Percentiles rank a stretch among this genome's conserved stretches.
Evolutionary conservation across 768 basidiomycete genomes (phyloP).

Genomic region (Lenzites betulinus): DNA sequence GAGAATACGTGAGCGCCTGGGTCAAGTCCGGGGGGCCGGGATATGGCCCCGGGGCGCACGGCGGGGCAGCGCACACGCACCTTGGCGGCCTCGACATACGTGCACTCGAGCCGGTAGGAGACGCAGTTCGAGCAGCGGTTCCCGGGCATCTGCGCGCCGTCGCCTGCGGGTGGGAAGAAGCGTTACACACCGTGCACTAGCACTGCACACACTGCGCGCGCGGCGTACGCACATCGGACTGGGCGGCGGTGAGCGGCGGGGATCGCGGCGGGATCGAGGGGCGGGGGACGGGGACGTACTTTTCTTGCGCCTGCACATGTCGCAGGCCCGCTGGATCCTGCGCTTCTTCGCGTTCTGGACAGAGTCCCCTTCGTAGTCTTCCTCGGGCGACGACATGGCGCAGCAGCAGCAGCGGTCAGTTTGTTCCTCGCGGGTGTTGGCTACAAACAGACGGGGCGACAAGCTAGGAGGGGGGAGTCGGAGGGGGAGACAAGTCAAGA

Average conservation of each 20-base stretch:
- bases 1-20: background rate
- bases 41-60: background rate
- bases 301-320: conserved; percentile 83
- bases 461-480: too few species aligned
- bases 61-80: conserved; percentile 41
- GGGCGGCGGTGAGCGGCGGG: background rate
- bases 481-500: background rate
- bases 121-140: conserved; percentile 67
- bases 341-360: conserved; percentile 58
- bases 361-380: conserved; percentile 53
- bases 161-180: conserved; percentile 43
- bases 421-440: too few species aligned
- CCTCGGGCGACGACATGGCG: conserved; percentile 70
- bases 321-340: conserved; percentile 77
- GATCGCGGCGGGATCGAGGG: background rate
- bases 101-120: conserved; percentile 60
- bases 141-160: conserved; percentile 67
- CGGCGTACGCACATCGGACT: conserved; percentile 62
- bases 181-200: background rate
- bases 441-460: too few species aligned
- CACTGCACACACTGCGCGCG: too few species aligned
- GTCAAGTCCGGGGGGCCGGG: background rate
- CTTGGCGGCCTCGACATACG: conserved; percentile 70
- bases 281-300: conserved; percentile 45
- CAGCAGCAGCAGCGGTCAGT: too few species aligned